Evolutionary conservation across 106 monocot genomes (phyloP), one percentile per base, ranked within the genome.

Genomic region (Triglochin maritima): DNA sequence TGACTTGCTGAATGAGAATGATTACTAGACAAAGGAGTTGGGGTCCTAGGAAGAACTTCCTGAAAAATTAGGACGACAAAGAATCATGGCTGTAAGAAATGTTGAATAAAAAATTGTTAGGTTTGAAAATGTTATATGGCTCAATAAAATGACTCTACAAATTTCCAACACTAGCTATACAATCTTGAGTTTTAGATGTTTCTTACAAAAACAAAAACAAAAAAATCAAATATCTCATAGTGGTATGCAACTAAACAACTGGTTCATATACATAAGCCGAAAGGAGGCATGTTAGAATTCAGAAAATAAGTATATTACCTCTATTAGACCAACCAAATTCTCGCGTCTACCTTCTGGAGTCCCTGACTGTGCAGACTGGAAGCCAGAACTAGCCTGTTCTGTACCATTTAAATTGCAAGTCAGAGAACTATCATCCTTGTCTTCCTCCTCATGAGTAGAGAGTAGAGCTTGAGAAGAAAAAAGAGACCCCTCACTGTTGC

Each of bases 391-490:
- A 7, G 41, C 68, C n/a, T 51, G 74, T 64, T 44, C 41, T 51
- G 9, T 45, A 29, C 48, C 60, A 74, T 17, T 59, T 74, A 69
- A 63, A 60, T 74, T 78, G 52, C 65, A 16, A 47, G 70, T 60
- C 56, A 87, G 77, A 42, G 89, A 87, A 16, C 63, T 81, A 50
- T 81, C 87, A 76, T 96, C 83, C 72, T 96, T 85, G 58, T 75
- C 62, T 79, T 96, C 90, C 80, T 96, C 95, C 58, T 78, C 70
- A 56, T 90, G 90, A 47, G 95, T 81, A 56, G 85, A 58, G 9
- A 90, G 83, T 3, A 74, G 49, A 72, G 81, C 70, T 53, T 77
- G 74, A 58, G 79, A 56, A 1, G 77, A 7, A 70, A 71, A 81
- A 41, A 76, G 59, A 50, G 76, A 63, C 16, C 58, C 59, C 46